These are phyloP conservation scores for Clarireedia paspali DNA, from an alignment of 2,329 filamentous ascomycete genomes.

Conservation along the genomic window DNA sequence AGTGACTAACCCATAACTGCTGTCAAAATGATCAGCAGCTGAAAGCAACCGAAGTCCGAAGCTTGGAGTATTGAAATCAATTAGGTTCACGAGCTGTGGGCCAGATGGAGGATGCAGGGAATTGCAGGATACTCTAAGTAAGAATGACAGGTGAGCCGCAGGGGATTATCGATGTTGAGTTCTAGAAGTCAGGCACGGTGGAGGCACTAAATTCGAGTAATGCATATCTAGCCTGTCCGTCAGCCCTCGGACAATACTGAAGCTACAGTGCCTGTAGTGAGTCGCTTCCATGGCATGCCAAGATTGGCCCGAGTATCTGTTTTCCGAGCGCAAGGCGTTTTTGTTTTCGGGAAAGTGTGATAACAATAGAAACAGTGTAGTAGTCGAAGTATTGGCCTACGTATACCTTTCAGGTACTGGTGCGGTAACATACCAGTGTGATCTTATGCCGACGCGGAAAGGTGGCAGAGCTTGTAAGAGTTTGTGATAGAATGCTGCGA, in stretches of 20 bases:
- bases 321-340: background rate
- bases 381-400: background rate
- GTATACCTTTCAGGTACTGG: background rate
- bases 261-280: background rate
- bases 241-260: conserved; percentile 7
- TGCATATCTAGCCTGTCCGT: background rate
- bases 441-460: background rate
- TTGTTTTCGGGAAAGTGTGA: background rate
- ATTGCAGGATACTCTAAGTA: background rate
- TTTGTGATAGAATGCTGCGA: background rate
- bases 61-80: background rate
- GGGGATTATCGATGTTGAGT: background rate
- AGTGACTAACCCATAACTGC: background rate
- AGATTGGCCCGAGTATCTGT: background rate
- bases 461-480: background rate
- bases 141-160: background rate
- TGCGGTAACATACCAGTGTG: background rate
- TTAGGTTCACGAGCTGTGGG: background rate
- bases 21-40: background rate
- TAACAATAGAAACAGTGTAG: conserved; percentile 6
- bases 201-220: background rate
- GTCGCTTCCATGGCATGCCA: conserved; percentile 2
- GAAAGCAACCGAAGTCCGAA: background rate
- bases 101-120: background rate
- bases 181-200: background rate